Percentiles rank a stretch among this genome's conserved stretches.
Evolutionary conservation across 805 yeast species (phyloP).

Genomic region (Metschnikowia similis): DNA sequence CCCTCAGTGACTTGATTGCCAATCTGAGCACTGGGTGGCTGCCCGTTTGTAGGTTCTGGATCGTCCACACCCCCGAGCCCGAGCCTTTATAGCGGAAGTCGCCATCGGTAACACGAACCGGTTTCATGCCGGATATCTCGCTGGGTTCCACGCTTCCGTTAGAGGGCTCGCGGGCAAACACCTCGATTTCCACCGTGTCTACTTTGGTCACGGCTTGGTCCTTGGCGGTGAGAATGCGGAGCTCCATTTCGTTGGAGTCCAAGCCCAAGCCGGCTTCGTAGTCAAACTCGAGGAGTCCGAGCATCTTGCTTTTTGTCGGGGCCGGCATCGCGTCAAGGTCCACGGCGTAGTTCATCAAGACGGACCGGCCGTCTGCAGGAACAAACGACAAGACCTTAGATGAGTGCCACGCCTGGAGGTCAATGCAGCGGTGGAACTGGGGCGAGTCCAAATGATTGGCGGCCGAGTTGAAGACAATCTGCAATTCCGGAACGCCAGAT

Average conservation of each 20-base stretch:
- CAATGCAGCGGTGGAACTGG: constrained; percentile 67
- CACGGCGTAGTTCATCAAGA: constrained; percentile 58
- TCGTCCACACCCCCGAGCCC: constrained; percentile 63
- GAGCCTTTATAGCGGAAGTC: constrained; percentile 56
- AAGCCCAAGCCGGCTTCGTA: constrained; percentile 51
- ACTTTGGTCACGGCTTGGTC: constrained; percentile 28
- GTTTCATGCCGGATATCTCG: constrained; percentile 41
- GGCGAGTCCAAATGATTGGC: constrained; percentile 53
- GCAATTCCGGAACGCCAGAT: constrained; percentile 74
- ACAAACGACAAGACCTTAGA: constrained; percentile 58
- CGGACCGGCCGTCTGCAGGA: constrained; percentile 83
- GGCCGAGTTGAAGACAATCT: constrained; percentile 45
- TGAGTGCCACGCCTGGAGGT: constrained; percentile 47
- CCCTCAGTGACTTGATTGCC: constrained; percentile 24
- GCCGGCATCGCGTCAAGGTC: constrained; percentile 39
- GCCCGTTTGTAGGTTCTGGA: constrained; percentile 56
- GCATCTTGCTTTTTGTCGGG: constrained; percentile 18
- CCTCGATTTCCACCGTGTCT: constrained; percentile 29
- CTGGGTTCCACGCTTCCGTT: neutral
- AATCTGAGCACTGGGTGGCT: constrained; percentile 67
- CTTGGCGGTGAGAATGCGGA: constrained; percentile 43
- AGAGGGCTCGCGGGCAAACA: constrained; percentile 17
- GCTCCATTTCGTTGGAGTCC: constrained; percentile 57
- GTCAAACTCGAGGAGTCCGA: constrained; percentile 57
- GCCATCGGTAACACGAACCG: constrained; percentile 69